Evolutionary conservation across 2,329 filamentous ascomycete genomes (phyloP).

Genomic region (Periglandula ipomoeae): DNA sequence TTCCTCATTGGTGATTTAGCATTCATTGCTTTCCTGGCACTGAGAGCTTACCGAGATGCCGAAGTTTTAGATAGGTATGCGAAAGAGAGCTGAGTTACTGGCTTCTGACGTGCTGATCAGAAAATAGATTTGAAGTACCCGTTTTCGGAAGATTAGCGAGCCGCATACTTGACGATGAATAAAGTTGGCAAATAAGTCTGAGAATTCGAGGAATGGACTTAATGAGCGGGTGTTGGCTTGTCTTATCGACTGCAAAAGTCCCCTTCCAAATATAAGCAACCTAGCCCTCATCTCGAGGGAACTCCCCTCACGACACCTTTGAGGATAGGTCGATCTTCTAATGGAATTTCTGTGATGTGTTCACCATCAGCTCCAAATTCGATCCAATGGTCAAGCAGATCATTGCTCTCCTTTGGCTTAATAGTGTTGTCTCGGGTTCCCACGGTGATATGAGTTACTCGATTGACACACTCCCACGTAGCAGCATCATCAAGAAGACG

Average conservation of each 20-base stretch:
- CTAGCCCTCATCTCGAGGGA: constrained; percentile 31
- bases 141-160: constrained; percentile 80
- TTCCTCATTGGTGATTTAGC: constrained; percentile 67
- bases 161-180: constrained; percentile 82
- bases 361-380: constrained; percentile 37
- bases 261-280: not conserved
- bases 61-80: constrained; percentile 52
- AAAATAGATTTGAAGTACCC: constrained; percentile 67
- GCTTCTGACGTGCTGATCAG: not conserved
- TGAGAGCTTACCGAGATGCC: constrained; percentile 79
- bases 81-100: not conserved
- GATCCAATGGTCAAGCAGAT: constrained; percentile 68
- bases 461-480: constrained; percentile 64
- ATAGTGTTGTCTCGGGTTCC: constrained; percentile 66
- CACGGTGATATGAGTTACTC: constrained; percentile 78
- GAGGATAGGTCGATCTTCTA: constrained; percentile 39
- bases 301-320: constrained; percentile 40
- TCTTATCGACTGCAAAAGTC: not conserved
- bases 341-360: constrained; percentile 37
- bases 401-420: constrained; percentile 93
- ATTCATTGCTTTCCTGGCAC: constrained; percentile 66
- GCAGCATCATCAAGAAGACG: constrained; percentile 51
- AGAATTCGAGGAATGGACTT: not conserved
- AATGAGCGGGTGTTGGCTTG: too few relatives aligned
- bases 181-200: too few relatives aligned